Evolutionary conservation across 2,329 filamentous ascomycete genomes (phyloP).

Genomic region (Tolypocladium inflatum): DNA sequence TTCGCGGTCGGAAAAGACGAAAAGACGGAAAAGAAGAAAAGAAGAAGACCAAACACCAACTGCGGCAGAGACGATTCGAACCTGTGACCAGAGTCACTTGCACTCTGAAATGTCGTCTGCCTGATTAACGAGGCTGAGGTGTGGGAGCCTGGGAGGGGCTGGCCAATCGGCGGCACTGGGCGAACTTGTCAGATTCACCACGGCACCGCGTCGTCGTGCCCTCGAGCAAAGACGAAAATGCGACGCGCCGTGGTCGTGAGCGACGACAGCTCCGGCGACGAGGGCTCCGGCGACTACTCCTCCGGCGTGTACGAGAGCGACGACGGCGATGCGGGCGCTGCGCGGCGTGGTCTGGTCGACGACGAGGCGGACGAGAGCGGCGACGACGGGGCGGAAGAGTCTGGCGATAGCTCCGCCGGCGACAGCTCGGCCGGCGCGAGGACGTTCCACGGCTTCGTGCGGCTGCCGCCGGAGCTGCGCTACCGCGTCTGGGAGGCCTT

Average conservation of each 20-base stretch:
- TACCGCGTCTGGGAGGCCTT: slow-evolving; percentile 21
- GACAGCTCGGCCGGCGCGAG: neutral
- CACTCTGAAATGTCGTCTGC: too few relatives aligned
- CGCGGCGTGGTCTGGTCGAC: slow-evolving; percentile 3
- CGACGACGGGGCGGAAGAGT: slow-evolving; percentile 2
- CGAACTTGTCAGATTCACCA: too few relatives aligned
- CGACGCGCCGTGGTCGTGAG: slow-evolving; percentile 1
- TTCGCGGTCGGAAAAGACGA: too few relatives aligned
- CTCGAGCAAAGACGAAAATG: neutral
- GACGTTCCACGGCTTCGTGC: slow-evolving; percentile 13
- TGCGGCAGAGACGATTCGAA: too few relatives aligned
- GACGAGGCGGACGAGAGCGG: slow-evolving; percentile 6
- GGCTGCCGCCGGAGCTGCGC: slow-evolving; percentile 23
- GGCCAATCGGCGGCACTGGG: neutral
- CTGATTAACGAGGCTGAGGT: neutral
- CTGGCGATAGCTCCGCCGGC: neutral
- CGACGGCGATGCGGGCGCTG: neutral
- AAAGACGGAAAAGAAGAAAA: too few relatives aligned
- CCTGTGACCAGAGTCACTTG: too few relatives aligned
- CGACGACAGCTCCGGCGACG: neutral
- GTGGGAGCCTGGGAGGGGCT: neutral
- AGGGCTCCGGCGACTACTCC: slow-evolving; percentile 1
- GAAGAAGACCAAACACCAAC: too few relatives aligned
- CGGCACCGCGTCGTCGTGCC: neutral
- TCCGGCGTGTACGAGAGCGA: neutral